Percentiles rank a stretch among this genome's conserved stretches.
These are phyloP conservation scores for Salix viminalis DNA, from an alignment of 345 rosid species.

Conservation along the genomic window DNA sequence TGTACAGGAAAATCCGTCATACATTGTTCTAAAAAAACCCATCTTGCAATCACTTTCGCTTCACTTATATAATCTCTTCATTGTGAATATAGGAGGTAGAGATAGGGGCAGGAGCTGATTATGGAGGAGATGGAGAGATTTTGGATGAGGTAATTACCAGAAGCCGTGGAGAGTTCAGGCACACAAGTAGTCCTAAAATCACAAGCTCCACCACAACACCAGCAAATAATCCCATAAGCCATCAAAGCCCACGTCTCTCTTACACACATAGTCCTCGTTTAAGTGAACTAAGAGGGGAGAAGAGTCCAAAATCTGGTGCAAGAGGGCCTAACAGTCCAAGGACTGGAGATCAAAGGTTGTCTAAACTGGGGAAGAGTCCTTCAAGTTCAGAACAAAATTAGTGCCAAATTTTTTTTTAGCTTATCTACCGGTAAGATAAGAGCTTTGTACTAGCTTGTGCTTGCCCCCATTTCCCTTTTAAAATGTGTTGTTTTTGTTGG, in stretches of 20 bases:
- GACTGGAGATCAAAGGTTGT: conserved; percentile 34
- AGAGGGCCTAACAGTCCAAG: conserved; percentile 47
- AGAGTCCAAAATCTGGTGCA: conserved; percentile 49
- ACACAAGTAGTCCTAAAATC: conserved; percentile 25
- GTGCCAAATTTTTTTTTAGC: conserved; percentile 10
- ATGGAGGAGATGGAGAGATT: conserved; percentile 27
- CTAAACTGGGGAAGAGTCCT: conserved; percentile 72
- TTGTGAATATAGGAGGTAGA: conserved; percentile 17
- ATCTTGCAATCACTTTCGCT: neutral
- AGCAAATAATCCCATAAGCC: conserved; percentile 33
- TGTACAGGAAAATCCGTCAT: neutral
- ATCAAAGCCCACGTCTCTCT: conserved; percentile 42
- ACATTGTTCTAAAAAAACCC: no score
- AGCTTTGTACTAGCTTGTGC: conserved; percentile 30
- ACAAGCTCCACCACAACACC: conserved; percentile 53
- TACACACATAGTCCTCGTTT: conserved; percentile 54
- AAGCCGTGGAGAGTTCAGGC: conserved; percentile 35
- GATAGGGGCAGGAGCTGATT: conserved; percentile 18
- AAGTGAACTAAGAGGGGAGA: conserved; percentile 55
- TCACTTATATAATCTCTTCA: neutral
- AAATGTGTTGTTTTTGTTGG: conserved; percentile 22
- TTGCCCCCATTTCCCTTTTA: conserved; percentile 8
- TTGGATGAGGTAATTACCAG: conserved; percentile 28
- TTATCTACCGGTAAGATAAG: conserved; percentile 13
- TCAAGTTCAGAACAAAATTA: conserved; percentile 36